Evolutionary conservation across 495 filamentous ascomycete genomes (phyloP).

Genomic region (Aeminium ludgeri): DNA sequence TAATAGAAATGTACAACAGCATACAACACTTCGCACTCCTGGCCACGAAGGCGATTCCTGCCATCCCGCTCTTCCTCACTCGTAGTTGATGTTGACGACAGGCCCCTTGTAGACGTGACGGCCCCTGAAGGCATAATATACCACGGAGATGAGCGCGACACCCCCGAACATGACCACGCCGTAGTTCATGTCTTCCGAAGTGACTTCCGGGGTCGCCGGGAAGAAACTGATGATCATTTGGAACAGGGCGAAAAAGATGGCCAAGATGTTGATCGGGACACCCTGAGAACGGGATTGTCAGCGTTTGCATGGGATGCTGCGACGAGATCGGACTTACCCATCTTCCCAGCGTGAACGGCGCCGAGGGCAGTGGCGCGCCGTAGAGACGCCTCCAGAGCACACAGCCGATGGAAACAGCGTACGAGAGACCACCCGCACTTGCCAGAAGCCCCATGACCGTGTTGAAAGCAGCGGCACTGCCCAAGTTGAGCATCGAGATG

Average conservation of each 20-base stretch:
- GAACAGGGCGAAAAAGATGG: constrained; percentile 9
- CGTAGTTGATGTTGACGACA: not conserved
- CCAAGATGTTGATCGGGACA: constrained; percentile 5
- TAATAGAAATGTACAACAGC: too few species aligned
- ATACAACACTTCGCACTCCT: too few species aligned
- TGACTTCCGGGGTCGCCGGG: constrained; percentile 1
- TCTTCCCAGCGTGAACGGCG: constrained; percentile 4
- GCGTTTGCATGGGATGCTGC: too few species aligned
- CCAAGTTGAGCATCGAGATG: constrained; percentile 30
- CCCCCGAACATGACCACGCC: constrained; percentile 6
- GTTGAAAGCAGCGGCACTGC: constrained; percentile 31
- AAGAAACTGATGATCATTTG: constrained; percentile 7
- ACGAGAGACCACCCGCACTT: constrained; percentile 4
- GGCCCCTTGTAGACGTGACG: constrained; percentile 3
- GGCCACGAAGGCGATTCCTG: too few species aligned
- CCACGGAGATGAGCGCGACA: constrained; percentile 1
- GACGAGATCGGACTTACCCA: too few species aligned
- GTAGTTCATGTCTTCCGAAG: constrained; percentile 6
- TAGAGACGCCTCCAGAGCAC: constrained; percentile 4
- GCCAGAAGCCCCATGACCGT: constrained; percentile 28
- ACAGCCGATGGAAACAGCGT: constrained; percentile 5
- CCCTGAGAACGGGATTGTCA: not conserved
- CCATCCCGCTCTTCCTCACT: too few species aligned
- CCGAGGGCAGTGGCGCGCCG: not conserved
- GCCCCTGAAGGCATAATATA: constrained; percentile 3